Evolutionary conservation across 78 protist species (phyloP).

Genomic region (slime mould (Dictyostelium discoideum)): DNA sequence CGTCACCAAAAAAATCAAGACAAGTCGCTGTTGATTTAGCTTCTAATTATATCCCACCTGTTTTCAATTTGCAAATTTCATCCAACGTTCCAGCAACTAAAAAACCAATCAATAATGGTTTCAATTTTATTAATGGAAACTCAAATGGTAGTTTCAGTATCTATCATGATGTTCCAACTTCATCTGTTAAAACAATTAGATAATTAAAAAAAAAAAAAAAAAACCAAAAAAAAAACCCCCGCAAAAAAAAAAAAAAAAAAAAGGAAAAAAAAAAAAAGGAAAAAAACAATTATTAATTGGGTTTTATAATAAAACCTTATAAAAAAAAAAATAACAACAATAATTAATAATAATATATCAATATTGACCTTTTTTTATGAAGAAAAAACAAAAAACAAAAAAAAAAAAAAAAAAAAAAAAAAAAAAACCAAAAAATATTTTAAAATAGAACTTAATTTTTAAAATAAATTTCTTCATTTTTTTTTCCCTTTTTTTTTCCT

Average conservation of each 20-base stretch:
- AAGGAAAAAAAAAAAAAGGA: background rate
- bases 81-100: background rate
- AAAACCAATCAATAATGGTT: background rate
- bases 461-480: background rate
- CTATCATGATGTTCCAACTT: background rate
- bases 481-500: background rate
- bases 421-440: too few species aligned
- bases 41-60: background rate
- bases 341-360: background rate
- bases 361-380: background rate
- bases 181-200: conserved; percentile 11
- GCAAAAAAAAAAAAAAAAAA: background rate
- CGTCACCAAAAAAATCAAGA: background rate
- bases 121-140: background rate
- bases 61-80: background rate
- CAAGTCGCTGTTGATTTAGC: background rate
- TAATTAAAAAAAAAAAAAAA: background rate
- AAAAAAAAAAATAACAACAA: background rate
- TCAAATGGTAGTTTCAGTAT: conserved; percentile 5
- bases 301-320: background rate
- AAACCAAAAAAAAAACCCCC: background rate
- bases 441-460: background rate
- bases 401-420: too few species aligned
- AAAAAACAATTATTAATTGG: background rate
- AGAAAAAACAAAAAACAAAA: too few species aligned